phyloP scores from a whole-genome alignment of 176 grass and related monocot species.

The Carex cristatella region DNA sequence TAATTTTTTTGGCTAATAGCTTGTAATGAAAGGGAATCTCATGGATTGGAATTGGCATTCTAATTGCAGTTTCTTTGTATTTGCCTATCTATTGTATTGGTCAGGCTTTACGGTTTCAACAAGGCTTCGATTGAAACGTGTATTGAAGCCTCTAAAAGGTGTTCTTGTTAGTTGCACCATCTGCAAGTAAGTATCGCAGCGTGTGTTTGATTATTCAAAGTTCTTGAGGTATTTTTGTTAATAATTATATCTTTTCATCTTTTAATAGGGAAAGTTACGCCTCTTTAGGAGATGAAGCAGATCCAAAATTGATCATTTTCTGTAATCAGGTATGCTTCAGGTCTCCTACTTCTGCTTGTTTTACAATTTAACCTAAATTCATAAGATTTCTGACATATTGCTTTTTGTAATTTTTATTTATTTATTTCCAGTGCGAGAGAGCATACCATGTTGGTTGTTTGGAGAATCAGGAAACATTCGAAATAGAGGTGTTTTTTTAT shows the following conservation, averaged over 20 bases:
- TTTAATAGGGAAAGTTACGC: constrained; percentile 34
- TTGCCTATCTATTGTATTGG: neutral
- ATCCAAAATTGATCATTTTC: constrained; percentile 38
- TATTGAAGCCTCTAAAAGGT: constrained; percentile 35
- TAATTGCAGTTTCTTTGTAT: neutral
- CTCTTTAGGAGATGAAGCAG: constrained; percentile 20
- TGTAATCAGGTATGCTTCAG: constrained; percentile 58
- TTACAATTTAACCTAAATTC: neutral
- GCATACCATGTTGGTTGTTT: constrained; percentile 64
- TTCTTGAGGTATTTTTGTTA: neutral
- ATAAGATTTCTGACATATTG: neutral
- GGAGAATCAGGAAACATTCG: constrained; percentile 25
- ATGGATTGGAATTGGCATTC: neutral
- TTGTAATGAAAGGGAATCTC: neutral
- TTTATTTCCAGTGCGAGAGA: constrained; percentile 57
- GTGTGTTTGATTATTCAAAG: neutral
- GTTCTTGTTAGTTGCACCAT: constrained; percentile 36
- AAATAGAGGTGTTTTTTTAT: constrained; percentile 6
- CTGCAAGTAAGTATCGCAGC: constrained; percentile 45
- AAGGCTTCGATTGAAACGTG: constrained; percentile 33
- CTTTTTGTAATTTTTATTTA: constrained; percentile 1
- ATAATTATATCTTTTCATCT: constrained; percentile 21
- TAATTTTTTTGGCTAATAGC: neutral
- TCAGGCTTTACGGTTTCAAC: constrained; percentile 5
- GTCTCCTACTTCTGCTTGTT: constrained; percentile 16